Base-by-base conservation (phyloP, 2,329 filamentous ascomycete genomes). In the Chlorencoelia australis region DNA sequence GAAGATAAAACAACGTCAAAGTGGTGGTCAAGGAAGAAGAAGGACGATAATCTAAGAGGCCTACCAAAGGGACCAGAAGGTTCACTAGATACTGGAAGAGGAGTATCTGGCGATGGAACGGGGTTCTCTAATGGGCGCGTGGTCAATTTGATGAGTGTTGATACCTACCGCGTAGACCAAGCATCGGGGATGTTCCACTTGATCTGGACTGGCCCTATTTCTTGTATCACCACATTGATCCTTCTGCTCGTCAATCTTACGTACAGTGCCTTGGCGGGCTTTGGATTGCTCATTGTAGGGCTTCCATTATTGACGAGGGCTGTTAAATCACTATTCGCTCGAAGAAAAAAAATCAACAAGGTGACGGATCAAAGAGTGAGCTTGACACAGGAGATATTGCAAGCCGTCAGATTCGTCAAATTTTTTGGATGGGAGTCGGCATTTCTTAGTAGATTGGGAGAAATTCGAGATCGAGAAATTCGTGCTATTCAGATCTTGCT, bases 121-220 rank as follows among this genome's bases (percentile, higher is more conserved):
- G 91, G 89, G 16, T 96, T 89, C 89, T 79, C 79, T 39, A 96
- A 95, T 52, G 91, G 91, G 15, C 77, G 86, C 44, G 85, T 96
- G 35, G 77, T 91, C 55, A 94, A 93, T 48, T 57, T 96, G 49
- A 95, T 96, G 88, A 89, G 85, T 43, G 86, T 91, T 29, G 89
- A 96, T 56, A 93, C 88, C 0, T 93, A 94, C 59, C 85, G 89
- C 47, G 69, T 98, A 42, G 88, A 96, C 51, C 82, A 87, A 55
- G 87, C 87, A 1, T 85, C 75, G 25, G 86, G 84, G 27, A 71
- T 95, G 59, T 89, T 95, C 60, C 91, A 98, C 58, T 73, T 95
- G 64, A 67, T 83, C 15, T 98, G 91, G 91, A 85, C 84, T 1
- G 75, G 85, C 0, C 88, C 89, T 0, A 65, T 95, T 25, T 69